Evolutionary conservation across 768 basidiomycete genomes (phyloP), one percentile per base, ranked within the genome.

Genomic region (Lactarius deliciosus): DNA sequence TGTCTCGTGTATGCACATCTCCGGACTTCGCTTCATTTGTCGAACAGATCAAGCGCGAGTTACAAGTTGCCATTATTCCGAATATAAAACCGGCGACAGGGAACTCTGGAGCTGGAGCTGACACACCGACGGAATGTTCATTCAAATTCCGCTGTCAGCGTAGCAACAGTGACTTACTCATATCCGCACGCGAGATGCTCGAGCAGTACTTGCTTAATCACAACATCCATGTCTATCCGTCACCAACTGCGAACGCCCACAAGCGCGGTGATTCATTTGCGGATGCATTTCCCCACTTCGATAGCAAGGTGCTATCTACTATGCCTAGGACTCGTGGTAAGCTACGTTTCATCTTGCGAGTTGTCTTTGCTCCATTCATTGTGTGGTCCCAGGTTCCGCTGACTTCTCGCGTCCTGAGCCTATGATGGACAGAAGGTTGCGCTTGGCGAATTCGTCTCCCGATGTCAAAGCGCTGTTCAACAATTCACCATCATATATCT

Each of bases 121-220:
- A 85, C 5, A 82, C 85, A 20, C 82, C 85, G 16, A 80, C 82
- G 62, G 94, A 96, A 72, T 89, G 89, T 65, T 90, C 94, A 60
- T 96, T 97, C 85, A 96, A 94, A 76, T 97, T 97, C 81, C 85
- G 90, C 40, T 96, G 96, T 77, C 96, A 97, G 75, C 85, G 95
- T 63, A 94, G 91, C 76, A 96, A 97, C 74, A 92, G 91, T 72
- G 96, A 98, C 76, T 94, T 94, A 78, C 80, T 98, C 63, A 86
- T 89, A 47, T 89, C 95, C 0, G 92, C 93, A 10, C 82, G 92
- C 69, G 96, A 98, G 78, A 88, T 92, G 81, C 83, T 98, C 5
- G 96, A 98, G 74, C 91, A 95, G 73, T 98, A 91, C 80, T 77
- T 98, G 64, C 79, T 90, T 30, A 87, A 87, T 66, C 89, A 95